Base-by-base conservation (phyloP, 169 alveolate species). In the Babesia ovata region DNA sequence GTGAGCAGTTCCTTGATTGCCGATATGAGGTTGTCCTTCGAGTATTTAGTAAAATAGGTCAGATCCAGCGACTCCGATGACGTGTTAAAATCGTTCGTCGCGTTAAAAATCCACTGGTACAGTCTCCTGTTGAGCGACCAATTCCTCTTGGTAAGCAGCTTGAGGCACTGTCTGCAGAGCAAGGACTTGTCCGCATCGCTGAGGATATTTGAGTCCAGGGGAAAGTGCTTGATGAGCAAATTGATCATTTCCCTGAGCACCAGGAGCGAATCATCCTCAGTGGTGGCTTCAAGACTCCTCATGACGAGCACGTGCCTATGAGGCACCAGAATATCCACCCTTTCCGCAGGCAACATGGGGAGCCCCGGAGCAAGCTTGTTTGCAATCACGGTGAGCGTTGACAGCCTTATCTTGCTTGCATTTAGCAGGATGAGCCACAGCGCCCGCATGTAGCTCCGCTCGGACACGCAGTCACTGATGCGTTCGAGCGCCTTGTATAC, bases 321-420 rank as follows among this genome's bases (percentile, higher is more conserved):
- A 11, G 96, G 96, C 29, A 93, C 84, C 49, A 93, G 84, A 58
- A 59, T 65, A 24, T 86, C 85, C 45, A 92, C 70, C 33, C 94
- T 89, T 28, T 82, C 82, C 9, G 69, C 66, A 12, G 90, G 86
- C 13, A 88, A 70, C 39, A 75, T 16, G 28, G 91, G 70, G 16
- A 84, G 78, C 24, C 89, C 91, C 3, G 94, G 91, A 9, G 93
- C 82, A 58, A 92, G 84, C 22, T 90, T 91, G 19, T 88, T 70
- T 52, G 92, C 88, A 45, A 92, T 86, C n/a, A 92, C 93, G 53
- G 83, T 88, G 28, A 92, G 69, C 46, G 94, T 88, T n/a, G 92
- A 78, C 4, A 83, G 74, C 63, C 95, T 76, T 26, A 92, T 91
- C 60, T 92, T 92, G 48, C 75, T 53, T 42, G 94, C 92, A 36